Conservation (phyloP, 106 monocot species). For the Dioscorea zingiberensis region DNA sequence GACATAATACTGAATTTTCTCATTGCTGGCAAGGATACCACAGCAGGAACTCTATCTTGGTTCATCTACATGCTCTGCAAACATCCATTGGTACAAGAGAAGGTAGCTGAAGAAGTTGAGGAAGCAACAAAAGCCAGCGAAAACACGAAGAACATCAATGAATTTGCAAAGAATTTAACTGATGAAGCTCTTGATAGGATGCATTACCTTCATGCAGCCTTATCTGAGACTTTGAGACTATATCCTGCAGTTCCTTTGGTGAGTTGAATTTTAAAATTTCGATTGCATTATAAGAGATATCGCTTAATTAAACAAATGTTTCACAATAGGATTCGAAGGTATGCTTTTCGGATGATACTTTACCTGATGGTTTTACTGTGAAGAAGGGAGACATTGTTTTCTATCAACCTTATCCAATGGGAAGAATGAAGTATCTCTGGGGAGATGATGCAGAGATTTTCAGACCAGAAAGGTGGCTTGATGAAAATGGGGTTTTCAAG, state of each 20-base stretch:
- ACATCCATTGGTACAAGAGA: too few relatives aligned
- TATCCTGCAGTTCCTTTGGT: too few relatives aligned
- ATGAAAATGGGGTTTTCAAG: conserved; percentile 32
- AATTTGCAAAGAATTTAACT: too few relatives aligned
- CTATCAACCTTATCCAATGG: conserved; percentile 47
- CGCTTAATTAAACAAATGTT: background rate
- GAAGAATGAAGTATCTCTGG: too few relatives aligned
- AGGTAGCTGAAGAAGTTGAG: too few relatives aligned
- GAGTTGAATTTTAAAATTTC: too few relatives aligned
- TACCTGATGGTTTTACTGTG: conserved; percentile 42
- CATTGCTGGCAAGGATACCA: conserved; percentile 62
- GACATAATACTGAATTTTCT: too few relatives aligned
- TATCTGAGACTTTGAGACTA: too few relatives aligned
- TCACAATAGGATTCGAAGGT: conserved; percentile 31
- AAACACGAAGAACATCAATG: conserved; percentile 11
- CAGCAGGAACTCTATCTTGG: conserved; percentile 59
- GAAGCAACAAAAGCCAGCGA: conserved; percentile 33
- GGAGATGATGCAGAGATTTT: conserved; percentile 59
- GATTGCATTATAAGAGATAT: too few relatives aligned
- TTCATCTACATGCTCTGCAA: conserved; percentile 54
- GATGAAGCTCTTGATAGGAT: too few relatives aligned
- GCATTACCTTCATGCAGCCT: too few relatives aligned
- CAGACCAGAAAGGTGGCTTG: conserved; percentile 55
- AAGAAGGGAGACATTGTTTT: conserved; percentile 41
- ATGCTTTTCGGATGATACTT: conserved; percentile 40